Percentiles rank a stretch among this genome's conserved stretches.
Conservation (phyloP, 495 filamentous ascomycete species). For the Hyaloscypha hepaticicola region DNA sequence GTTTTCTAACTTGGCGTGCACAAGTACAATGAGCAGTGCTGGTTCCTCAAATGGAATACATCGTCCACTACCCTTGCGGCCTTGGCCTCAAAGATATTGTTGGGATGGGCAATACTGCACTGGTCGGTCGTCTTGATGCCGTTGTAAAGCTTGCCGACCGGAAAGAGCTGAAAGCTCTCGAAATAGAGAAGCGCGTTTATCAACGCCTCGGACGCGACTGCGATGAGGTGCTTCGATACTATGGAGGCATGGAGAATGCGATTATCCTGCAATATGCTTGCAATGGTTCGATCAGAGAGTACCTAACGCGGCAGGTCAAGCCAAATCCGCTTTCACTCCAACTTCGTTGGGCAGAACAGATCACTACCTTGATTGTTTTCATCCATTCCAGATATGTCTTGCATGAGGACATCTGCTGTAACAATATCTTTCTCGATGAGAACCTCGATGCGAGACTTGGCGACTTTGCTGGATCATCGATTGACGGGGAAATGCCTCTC, state of each 20-base stretch:
- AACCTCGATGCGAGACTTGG: constrained; percentile 25
- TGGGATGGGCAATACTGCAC: constrained; percentile 5
- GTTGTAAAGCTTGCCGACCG: constrained; percentile 7
- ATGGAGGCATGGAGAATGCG: neutral
- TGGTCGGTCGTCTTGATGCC: constrained; percentile 11
- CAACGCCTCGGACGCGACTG: neutral
- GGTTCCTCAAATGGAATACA: no score
- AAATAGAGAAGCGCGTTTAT: neutral
- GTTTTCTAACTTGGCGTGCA: no score
- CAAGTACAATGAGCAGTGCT: no score
- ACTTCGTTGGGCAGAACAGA: neutral
- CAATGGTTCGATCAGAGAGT: neutral
- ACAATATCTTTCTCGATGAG: neutral
- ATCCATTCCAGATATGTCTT: neutral
- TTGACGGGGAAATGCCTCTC: constrained; percentile 25
- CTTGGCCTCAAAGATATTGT: neutral
- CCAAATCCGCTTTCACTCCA: neutral
- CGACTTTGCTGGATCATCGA: constrained; percentile 38
- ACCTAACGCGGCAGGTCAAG: neutral
- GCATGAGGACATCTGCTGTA: neutral
- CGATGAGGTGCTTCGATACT: neutral
- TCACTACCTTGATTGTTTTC: neutral
- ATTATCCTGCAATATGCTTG: neutral
- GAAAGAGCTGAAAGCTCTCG: neutral
- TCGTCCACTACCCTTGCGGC: neutral